Percentiles rank a stretch among this genome's conserved stretches.
Conservation (phyloP, 495 filamentous ascomycete species). For the Aspergillus sclerotiicarbonarius region DNA sequence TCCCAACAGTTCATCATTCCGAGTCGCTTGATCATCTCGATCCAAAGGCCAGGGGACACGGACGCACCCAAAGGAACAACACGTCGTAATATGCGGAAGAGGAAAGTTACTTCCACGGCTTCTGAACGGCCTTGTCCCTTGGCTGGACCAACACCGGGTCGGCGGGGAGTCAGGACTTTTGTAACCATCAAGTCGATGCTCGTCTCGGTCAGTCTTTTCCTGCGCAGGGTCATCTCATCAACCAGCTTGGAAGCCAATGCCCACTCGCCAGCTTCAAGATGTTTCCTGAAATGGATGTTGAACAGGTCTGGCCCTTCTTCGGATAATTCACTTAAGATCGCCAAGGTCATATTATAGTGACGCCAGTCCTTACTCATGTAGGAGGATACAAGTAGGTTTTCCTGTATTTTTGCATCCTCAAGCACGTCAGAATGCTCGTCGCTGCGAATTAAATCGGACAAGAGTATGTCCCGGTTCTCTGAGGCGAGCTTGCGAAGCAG, state of each 20-base stretch:
- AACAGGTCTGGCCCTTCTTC: slow-evolving; percentile 27
- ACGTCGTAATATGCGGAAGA: slow-evolving; percentile 35
- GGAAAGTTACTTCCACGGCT: slow-evolving; percentile 31
- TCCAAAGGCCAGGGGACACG: slow-evolving; percentile 37
- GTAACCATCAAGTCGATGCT: slow-evolving; percentile 40
- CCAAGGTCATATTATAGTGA: slow-evolving; percentile 53
- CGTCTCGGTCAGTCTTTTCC: slow-evolving; percentile 22
- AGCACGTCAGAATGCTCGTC: slow-evolving; percentile 76
- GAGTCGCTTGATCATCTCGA: slow-evolving; percentile 41
- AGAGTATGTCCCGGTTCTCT: slow-evolving; percentile 52
- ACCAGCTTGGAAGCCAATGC: slow-evolving; percentile 33
- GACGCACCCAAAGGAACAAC: slow-evolving; percentile 29
- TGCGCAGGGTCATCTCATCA: slow-evolving; percentile 34
- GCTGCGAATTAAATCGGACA: slow-evolving; percentile 59
- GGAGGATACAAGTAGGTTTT: slow-evolving; percentile 51
- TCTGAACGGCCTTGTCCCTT: slow-evolving; percentile 16
- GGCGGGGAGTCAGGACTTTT: slow-evolving; percentile 32
- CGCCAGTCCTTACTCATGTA: slow-evolving; percentile 48
- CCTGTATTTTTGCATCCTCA: slow-evolving; percentile 60
- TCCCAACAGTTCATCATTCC: slow-evolving; percentile 39
- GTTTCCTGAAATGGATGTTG: slow-evolving; percentile 47
- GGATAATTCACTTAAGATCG: slow-evolving; percentile 41
- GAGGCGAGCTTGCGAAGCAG: slow-evolving; percentile 57
- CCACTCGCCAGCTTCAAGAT: slow-evolving; percentile 36
- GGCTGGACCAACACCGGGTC: slow-evolving; percentile 25